Conservation (phyloP, 192 early-diverging fungal genomes). For the Gaertneriomyces sp. region DNA sequence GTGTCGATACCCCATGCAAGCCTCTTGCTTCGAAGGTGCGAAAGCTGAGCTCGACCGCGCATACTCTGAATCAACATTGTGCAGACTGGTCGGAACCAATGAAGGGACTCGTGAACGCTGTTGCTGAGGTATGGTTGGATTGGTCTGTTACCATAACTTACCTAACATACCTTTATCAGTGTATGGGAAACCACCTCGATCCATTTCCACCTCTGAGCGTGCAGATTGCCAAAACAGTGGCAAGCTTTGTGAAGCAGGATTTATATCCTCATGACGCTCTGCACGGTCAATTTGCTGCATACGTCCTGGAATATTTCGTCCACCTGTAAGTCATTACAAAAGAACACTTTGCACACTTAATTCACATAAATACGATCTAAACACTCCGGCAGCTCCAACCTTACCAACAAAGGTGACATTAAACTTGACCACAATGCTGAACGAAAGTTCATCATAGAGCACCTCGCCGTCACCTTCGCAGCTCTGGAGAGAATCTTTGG, state of each 20-base stretch:
- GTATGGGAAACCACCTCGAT: neutral
- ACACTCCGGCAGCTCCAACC: neutral
- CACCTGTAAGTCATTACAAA: neutral
- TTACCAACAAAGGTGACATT: neutral
- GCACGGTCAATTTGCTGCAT: neutral
- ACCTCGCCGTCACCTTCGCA: neutral
- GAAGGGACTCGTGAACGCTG: too few species aligned
- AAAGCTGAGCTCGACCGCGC: too few species aligned
- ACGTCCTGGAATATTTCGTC: neutral
- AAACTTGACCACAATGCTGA: neutral
- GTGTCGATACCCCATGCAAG: too few species aligned
- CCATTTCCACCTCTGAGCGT: neutral
- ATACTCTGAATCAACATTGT: too few species aligned
- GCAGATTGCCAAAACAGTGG: neutral
- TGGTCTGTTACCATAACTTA: too few species aligned
- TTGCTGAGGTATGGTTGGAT: too few species aligned
- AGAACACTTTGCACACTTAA: neutral
- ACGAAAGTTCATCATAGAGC: slow-evolving; percentile 1
- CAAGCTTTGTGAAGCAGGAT: neutral
- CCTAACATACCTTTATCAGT: too few species aligned
- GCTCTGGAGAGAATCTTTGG: neutral
- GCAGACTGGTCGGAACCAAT: too few species aligned
- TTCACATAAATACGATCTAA: neutral
- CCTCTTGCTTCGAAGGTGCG: too few species aligned
- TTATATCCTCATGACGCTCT: neutral